These are phyloP conservation scores for Begonia peltatifolia DNA, from an alignment of 306 rosid species.

Conservation along the genomic window DNA sequence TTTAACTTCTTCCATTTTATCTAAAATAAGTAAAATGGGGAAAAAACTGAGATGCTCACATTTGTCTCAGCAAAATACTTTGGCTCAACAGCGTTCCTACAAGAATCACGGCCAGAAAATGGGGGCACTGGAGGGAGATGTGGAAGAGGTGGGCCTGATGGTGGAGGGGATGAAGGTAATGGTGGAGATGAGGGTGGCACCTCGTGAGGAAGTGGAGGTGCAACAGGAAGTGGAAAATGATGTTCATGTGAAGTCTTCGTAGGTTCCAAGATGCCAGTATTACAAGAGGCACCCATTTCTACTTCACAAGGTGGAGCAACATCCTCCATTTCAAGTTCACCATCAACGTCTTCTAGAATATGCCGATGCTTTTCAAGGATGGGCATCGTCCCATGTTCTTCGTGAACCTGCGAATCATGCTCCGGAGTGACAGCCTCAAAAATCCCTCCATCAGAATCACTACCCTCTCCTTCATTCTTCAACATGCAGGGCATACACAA, in stretches of 20 bases:
- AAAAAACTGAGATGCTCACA: constrained; percentile 24
- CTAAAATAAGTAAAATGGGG: constrained; percentile 6
- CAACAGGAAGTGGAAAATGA: constrained; percentile 20
- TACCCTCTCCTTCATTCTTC: constrained; percentile 73
- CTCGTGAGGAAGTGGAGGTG: constrained; percentile 43
- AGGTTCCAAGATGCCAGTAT: constrained; percentile 22
- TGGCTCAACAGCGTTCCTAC: constrained; percentile 32
- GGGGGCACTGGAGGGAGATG: constrained; percentile 37
- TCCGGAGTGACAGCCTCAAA: constrained; percentile 97
- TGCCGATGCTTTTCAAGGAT: constrained; percentile 60
- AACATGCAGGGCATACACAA: constrained; percentile 84
- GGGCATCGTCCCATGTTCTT: constrained; percentile 29
- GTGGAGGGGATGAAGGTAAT: constrained; percentile 62
- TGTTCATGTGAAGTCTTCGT: constrained; percentile 26
- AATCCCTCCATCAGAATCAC: constrained; percentile 87
- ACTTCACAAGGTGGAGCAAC: constrained; percentile 75
- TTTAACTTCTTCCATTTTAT: constrained; percentile 3
- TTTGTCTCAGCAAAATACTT: constrained; percentile 30
- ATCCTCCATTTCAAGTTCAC: constrained; percentile 98
- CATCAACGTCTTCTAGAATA: constrained; percentile 92
- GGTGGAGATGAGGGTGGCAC: constrained; percentile 56
- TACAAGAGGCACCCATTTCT: constrained; percentile 31
- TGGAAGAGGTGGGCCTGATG: constrained; percentile 44
- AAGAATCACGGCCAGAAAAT: constrained; percentile 32
- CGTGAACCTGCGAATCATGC: constrained; percentile 37